These are phyloP conservation scores for Malassezia vespertilionis DNA, from an alignment of 1,284 basidiomycete species.

Conservation along the genomic window DNA sequence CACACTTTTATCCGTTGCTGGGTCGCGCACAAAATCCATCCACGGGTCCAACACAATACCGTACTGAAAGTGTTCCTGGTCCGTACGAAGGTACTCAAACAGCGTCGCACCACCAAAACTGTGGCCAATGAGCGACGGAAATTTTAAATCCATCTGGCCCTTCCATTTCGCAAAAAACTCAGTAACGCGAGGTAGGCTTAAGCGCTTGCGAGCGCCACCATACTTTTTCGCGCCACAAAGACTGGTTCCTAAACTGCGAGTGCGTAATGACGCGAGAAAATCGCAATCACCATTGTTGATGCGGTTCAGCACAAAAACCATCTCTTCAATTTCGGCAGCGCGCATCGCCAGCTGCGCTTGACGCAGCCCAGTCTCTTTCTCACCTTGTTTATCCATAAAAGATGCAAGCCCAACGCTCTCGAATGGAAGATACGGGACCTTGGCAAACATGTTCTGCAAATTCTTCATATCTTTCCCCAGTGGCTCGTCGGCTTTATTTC, in stretches of 20 bases:
- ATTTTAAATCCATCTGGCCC: conserved; percentile 29
- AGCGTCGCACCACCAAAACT: conserved; percentile 44
- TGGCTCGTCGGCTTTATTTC: conserved; percentile 25
- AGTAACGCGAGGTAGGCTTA: background rate
- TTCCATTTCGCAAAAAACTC: conserved; percentile 24
- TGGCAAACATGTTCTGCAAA: background rate
- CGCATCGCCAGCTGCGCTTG: conserved; percentile 51
- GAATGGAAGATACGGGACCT: conserved; percentile 36
- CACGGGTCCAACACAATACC: conserved; percentile 34
- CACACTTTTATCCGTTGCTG: conserved; percentile 19
- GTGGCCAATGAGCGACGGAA: conserved; percentile 30
- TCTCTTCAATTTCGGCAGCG: conserved; percentile 49
- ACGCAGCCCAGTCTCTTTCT: conserved; percentile 49
- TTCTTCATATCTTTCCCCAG: background rate
- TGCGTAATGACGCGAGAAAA: conserved; percentile 26
- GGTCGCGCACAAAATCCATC: conserved; percentile 31
- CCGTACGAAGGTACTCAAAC: conserved; percentile 24
- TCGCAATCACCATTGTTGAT: conserved; percentile 39
- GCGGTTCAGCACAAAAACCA: conserved; percentile 45
- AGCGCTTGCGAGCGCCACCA: background rate
- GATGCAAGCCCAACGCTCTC: conserved; percentile 47
- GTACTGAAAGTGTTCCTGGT: conserved; percentile 18
- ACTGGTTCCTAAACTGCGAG: conserved; percentile 26
- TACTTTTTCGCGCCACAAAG: conserved; percentile 15
- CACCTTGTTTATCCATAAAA: conserved; percentile 27